phyloP scores from a whole-genome alignment of 2,329 filamentous ascomycete genomes.

The Aschersonia sp. region DNA sequence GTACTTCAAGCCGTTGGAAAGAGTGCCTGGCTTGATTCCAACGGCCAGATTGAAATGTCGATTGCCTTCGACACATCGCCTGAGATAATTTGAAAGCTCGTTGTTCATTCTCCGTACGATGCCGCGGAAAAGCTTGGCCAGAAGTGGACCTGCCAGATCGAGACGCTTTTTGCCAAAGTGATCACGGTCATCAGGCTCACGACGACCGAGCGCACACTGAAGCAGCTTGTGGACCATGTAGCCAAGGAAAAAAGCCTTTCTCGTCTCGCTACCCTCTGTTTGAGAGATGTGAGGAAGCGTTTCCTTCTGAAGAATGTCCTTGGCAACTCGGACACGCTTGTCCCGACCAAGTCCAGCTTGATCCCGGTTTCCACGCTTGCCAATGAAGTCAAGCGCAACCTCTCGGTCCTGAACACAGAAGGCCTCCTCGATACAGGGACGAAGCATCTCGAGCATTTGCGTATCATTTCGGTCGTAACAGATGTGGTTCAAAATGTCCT shows the following conservation, averaged over 20 bases:
- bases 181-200: conserved; percentile 92
- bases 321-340: conserved; percentile 80
- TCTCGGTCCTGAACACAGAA: conserved; percentile 94
- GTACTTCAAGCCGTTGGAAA: conserved; percentile 92
- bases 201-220: conserved; percentile 81
- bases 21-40: conserved; percentile 78
- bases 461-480: conserved; percentile 92
- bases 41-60: conserved; percentile 82
- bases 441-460: conserved; percentile 94
- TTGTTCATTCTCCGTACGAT: conserved; percentile 84
- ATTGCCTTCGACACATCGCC: conserved; percentile 80
- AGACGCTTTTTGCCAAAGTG: conserved; percentile 98
- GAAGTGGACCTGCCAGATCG: conserved; percentile 82
- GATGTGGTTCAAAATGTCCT: conserved; percentile 95
- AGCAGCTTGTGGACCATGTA: conserved; percentile 98
- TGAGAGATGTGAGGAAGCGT: conserved; percentile 94
- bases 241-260: conserved; percentile 94
- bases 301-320: conserved; percentile 94
- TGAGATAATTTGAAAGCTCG: conserved; percentile 81
- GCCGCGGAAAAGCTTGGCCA: conserved; percentile 90
- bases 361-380: conserved; percentile 63
- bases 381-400: conserved; percentile 87
- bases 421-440: conserved; percentile 92
- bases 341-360: conserved; percentile 56
- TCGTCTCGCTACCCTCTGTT: conserved; percentile 81